phyloP scores from a whole-genome alignment of 176 grass and related monocot species.

The Oryza glaberrima region DNA sequence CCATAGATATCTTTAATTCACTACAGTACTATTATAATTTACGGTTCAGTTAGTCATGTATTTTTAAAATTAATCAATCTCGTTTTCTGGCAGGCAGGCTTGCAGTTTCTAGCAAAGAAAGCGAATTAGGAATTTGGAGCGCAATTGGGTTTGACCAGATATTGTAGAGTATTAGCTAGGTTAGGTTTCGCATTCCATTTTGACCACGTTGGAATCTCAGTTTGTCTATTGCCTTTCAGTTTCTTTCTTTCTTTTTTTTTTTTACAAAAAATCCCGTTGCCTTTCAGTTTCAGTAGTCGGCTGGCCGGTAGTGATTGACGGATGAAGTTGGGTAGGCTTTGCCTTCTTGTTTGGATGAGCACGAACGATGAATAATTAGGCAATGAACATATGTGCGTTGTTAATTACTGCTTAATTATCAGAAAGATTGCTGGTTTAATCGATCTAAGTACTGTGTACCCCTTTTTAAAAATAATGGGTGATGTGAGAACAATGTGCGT shows the following conservation, averaged over 20 bases:
- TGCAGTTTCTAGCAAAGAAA: background rate
- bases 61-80: background rate
- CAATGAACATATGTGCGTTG: background rate
- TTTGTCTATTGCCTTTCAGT: background rate
- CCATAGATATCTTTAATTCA: background rate
- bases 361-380: background rate
- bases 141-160: slow-evolving; percentile 16
- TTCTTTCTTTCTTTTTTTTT: too few relatives aligned
- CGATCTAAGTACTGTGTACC: too few relatives aligned
- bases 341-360: background rate
- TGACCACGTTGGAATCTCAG: slow-evolving; percentile 8
- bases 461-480: too few relatives aligned
- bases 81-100: background rate
- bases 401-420: background rate
- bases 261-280: too few relatives aligned
- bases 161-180: background rate
- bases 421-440: too few relatives aligned
- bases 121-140: background rate
- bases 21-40: background rate
- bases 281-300: too few relatives aligned
- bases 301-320: background rate
- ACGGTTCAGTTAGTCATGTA: background rate
- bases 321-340: background rate
- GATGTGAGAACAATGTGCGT: too few relatives aligned
- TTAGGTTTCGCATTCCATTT: slow-evolving; percentile 42